phyloP scores from a whole-genome alignment of 83 land plant species.

The Isoetes engelmannii region DNA sequence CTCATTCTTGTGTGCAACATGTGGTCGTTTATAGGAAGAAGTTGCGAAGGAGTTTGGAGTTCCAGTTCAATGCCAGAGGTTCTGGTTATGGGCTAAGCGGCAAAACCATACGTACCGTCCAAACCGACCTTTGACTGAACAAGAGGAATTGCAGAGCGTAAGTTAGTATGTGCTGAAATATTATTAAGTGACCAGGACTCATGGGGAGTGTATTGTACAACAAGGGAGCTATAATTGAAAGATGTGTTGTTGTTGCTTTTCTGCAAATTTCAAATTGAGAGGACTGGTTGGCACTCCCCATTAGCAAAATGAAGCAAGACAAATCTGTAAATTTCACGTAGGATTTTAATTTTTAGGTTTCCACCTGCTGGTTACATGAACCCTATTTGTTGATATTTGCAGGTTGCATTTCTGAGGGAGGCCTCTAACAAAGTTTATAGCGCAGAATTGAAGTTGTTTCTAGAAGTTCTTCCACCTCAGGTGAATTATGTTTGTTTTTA shows the following conservation, averaged over 20 bases:
- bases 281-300: too few species aligned
- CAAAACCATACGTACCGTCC: slow-evolving; percentile 71
- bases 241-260: too few species aligned
- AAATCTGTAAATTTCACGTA: too few species aligned
- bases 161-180: too few species aligned
- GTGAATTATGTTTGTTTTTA: slow-evolving; percentile 24
- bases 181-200: background rate
- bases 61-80: slow-evolving; percentile 52
- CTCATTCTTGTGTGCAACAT: background rate
- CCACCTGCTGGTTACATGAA: too few species aligned
- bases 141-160: slow-evolving; percentile 53
- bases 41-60: slow-evolving; percentile 70
- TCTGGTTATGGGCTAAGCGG: slow-evolving; percentile 68
- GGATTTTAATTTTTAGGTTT: too few species aligned
- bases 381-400: slow-evolving; percentile 3
- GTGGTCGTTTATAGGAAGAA: slow-evolving; percentile 53
- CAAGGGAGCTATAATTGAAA: too few species aligned
- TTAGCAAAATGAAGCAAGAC: too few species aligned
- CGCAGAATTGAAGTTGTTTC: slow-evolving; percentile 86
- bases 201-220: too few species aligned
- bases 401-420: slow-evolving; percentile 89
- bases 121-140: slow-evolving; percentile 51
- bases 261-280: too few species aligned
- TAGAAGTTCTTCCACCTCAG: slow-evolving; percentile 58
- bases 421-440: slow-evolving; percentile 68